Base-by-base conservation (phyloP, 495 filamentous ascomycete species). In the Trichoderma parareesei region DNA sequence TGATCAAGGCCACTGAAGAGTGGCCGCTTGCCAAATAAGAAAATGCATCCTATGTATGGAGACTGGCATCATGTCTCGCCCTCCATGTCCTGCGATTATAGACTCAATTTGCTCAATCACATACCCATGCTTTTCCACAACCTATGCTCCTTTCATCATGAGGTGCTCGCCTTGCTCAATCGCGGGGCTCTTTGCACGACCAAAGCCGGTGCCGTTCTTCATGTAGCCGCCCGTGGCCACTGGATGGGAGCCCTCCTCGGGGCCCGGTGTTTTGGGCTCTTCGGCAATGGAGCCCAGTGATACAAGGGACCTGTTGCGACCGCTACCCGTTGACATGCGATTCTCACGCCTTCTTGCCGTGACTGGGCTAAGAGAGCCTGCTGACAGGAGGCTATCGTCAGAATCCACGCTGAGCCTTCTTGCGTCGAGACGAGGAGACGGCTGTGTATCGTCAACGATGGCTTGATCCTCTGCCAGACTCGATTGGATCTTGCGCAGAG, bases 391-490 rank as follows among this genome's bases (percentile, higher is more conserved):
- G n/a, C 43, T 44, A 48, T 63, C 61, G 37, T 44, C 61, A 13
- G 61, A 43, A 27, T 43, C 40, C 10, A 63, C 42, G 18, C 61
- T 63, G 2, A 4, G 1, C 49, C 61, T 62, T 42, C 60, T 62
- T 13, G 16, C 38, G 38, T 41, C 60, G 9, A 44, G 38, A 14
- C 40, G 43, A 18, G 81, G 74, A 35, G 76, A 75, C 1, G 69
- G 69, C 3, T 76, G 72, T 2, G 64, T 61, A 27, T 67, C 75
- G 13, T 80, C 77, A 64, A 79, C 69, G 42, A 70, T 49, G 0
- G 74, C 72, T 60, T 74, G 71, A 66, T 85, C 82, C 43, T 74
- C 76, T 2, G 70, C 72, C n/a, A 83, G 69, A 27, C 77, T 76
- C 1, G 75, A 75, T 59, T 79, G 77, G 3, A 82, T 70, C 43